Evolutionary conservation across 768 basidiomycete genomes (phyloP), one percentile per base, ranked within the genome.

Genomic region (Russula ochroleuca): DNA sequence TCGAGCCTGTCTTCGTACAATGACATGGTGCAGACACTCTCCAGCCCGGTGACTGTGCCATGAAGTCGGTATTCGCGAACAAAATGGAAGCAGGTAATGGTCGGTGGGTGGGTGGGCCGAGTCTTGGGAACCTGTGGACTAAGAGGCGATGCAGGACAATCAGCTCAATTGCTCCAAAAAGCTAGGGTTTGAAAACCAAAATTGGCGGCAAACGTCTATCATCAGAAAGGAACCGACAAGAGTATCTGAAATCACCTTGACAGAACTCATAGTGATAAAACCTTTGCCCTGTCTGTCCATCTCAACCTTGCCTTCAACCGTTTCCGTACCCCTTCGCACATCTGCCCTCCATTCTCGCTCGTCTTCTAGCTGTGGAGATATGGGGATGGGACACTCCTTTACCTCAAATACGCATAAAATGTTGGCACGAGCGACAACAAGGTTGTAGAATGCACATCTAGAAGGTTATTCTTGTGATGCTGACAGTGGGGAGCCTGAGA

Each of bases 391-490:
- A 70, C 90, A 85, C 70, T 94, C 89, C 52, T 85, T 77, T 43
- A 98, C 85, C 73, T 94, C 92, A 73, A 92, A 99, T 37, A 98
- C 81, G 56, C 94, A 85, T 57, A 98, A 76, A 52, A 89, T 74
- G 72, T 86, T 92, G 2, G 87, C 85, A 11, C 94, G 83, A 31
- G 94, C 95, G 37, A 96, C 86, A 51, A 98, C 88, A 53, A 99
- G 77, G 76, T 98, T 94, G 74, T 87, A 86, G 53, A 92, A 72
- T 21, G 84, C 80, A 57, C 80, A 75, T 54, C 78, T 75, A 54
- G 79, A 76, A 67, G 80, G 77, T 68, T 77, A 77, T 43, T 79
- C 75, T 53, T 76, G 50, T 48, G 65, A 6, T 66, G 51, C 78
- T 76, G 73, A 68, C 40, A 76, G 73, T 51, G 71, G 66, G 65